A percentile compares a stretch with the other conserved stretches of the same genome.
Evolutionary conservation across 768 basidiomycete species (phyloP).

Genomic region (Serendipita vermifera): DNA sequence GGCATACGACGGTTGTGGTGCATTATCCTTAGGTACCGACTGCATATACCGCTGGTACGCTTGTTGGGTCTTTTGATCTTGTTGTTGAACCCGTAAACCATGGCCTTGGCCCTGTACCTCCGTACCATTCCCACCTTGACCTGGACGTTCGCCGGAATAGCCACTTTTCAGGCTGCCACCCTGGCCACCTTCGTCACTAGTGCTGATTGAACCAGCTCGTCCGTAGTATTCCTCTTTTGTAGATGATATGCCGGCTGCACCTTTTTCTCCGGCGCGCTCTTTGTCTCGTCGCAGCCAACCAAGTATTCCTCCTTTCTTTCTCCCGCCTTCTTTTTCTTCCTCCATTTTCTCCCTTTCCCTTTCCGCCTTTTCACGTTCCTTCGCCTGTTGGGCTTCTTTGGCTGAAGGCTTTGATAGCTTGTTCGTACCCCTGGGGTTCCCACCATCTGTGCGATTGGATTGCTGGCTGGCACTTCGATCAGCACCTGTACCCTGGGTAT

Average conservation of each 20-base stretch:
- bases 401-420: slow-evolving; percentile 14
- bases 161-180: background rate
- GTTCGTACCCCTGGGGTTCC: background rate
- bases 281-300: slow-evolving; percentile 60
- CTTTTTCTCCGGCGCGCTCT: slow-evolving; percentile 47
- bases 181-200: slow-evolving; percentile 1
- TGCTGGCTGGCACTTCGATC: slow-evolving; percentile 23
- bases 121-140: slow-evolving; percentile 30
- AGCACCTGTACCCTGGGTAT: slow-evolving; percentile 23
- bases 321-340: slow-evolving; percentile 36
- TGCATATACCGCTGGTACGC: slow-evolving; percentile 66
- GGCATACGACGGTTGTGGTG: slow-evolving; percentile 48
- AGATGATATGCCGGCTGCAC: background rate
- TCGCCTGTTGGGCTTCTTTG: slow-evolving; percentile 37
- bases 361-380: slow-evolving; percentile 33
- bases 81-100: slow-evolving; percentile 44
- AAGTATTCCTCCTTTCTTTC: slow-evolving; percentile 47
- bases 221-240: background rate
- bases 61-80: slow-evolving; percentile 79
- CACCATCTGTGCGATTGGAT: slow-evolving; percentile 12
- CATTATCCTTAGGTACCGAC: slow-evolving; percentile 52
- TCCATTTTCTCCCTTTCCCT: slow-evolving; percentile 39
- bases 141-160: background rate
- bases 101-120: slow-evolving; percentile 19
- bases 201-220: slow-evolving; percentile 3